Evolutionary conservation across 139 green algal species (phyloP).

Genomic region (Yamagishiella unicocca): DNA sequence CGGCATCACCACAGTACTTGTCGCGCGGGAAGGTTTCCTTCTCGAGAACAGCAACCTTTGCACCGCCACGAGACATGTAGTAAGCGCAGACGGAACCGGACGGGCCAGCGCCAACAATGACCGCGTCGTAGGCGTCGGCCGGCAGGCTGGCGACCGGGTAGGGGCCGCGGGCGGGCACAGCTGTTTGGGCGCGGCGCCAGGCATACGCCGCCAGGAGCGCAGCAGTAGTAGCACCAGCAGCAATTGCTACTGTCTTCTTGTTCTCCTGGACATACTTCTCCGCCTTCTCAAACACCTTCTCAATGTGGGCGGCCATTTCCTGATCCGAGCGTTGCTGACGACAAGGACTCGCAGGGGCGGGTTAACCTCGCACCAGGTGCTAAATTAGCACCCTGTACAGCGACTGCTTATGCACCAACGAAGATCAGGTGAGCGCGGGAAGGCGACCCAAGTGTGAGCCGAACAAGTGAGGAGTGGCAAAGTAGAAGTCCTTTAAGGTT

Average conservation of each 20-base stretch:
- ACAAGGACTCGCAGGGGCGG: background rate
- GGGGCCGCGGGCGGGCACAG: conserved; percentile 64
- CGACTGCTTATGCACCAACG: background rate
- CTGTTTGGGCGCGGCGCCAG: conserved; percentile 51
- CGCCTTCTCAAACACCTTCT: conserved; percentile 21
- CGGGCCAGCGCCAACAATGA: conserved; percentile 91
- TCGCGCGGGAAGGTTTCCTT: conserved; percentile 91
- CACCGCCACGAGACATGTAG: conserved; percentile 80
- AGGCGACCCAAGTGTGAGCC: background rate
- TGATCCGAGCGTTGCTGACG: conserved; percentile 18
- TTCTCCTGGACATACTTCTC: conserved; percentile 60
- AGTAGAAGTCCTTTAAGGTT: no score
- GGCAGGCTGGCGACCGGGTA: conserved; percentile 77
- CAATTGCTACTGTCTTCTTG: conserved; percentile 52
- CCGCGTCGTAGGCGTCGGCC: conserved; percentile 80
- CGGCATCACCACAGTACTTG: conserved; percentile 86
- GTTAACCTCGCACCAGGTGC: background rate
- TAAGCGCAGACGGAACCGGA: conserved; percentile 81
- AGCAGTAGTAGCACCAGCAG: conserved; percentile 45
- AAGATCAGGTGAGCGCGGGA: conserved; percentile 13
- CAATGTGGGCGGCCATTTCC: conserved; percentile 4
- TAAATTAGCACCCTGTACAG: no score
- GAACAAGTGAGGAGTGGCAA: no score
- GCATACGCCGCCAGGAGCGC: conserved; percentile 47
- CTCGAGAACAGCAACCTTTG: conserved; percentile 86